These are phyloP conservation scores for Albifimbria verrucaria DNA, from an alignment of 2,329 filamentous ascomycete genomes.

Conservation along the genomic window DNA sequence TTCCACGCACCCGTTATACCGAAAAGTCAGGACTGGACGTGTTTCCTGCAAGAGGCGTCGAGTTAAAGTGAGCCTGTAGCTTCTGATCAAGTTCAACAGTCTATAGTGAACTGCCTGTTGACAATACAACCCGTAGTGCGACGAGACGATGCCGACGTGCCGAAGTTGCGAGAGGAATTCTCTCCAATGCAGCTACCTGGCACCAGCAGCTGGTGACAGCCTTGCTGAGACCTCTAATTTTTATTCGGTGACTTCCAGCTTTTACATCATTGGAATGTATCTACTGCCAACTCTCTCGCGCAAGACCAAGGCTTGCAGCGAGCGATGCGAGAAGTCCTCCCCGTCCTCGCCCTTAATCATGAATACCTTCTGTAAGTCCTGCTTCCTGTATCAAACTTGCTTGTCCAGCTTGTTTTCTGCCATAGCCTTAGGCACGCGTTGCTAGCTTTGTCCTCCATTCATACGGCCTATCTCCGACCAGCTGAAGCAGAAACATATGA, in stretches of 20 bases:
- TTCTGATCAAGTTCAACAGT: neutral
- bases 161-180: neutral
- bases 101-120: neutral
- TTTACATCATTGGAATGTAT: neutral
- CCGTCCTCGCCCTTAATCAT: neutral
- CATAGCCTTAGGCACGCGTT: neutral
- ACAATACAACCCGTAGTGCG: neutral
- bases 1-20: too few relatives aligned
- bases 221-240: neutral
- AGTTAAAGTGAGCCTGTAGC: neutral
- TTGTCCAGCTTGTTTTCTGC: neutral
- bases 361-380: neutral
- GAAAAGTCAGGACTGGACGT: neutral
- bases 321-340: neutral
- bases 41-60: neutral
- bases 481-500: neutral
- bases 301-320: neutral
- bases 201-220: neutral
- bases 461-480: neutral
- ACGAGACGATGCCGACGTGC: neutral
- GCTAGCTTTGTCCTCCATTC: neutral
- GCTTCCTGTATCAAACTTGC: neutral
- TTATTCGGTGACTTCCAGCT: neutral
- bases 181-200: neutral
- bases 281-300: neutral